Percentiles rank a stretch among this genome's conserved stretches.
These are phyloP conservation scores for Magnaporthales sp. DNA, from an alignment of 2,329 filamentous ascomycete genomes.

Conservation along the genomic window DNA sequence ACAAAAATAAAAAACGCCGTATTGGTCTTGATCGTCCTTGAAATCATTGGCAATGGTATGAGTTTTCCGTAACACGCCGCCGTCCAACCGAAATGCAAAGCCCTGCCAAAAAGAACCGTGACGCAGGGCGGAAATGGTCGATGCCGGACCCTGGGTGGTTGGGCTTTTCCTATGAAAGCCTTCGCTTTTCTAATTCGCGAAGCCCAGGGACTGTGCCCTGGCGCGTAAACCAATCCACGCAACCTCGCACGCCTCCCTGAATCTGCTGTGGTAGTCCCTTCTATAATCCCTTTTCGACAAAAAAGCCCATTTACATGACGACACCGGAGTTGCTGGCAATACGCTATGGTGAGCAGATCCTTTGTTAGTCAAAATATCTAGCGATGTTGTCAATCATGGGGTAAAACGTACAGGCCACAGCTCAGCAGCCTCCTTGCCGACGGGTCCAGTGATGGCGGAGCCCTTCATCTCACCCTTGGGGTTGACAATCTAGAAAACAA, in stretches of 20 bases:
- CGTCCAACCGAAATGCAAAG: conserved; percentile 7
- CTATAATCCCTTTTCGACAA: conserved; percentile 5
- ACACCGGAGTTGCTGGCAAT: conserved; percentile 99
- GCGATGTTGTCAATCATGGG: not conserved
- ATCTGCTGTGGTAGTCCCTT: conserved; percentile 1
- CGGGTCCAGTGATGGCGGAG: conserved; percentile 96
- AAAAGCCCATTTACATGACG: conserved; percentile 75
- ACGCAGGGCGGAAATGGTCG: not conserved
- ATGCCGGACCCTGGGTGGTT: conserved; percentile 1
- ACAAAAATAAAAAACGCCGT: not conserved
- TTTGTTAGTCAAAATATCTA: not conserved
- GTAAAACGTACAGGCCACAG: conserved; percentile 79
- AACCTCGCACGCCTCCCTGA: conserved; percentile 4
- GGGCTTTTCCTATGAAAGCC: conserved; percentile 1
- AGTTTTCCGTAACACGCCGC: conserved; percentile 7
- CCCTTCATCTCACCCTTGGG: conserved; percentile 99
- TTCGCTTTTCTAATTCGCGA: not conserved
- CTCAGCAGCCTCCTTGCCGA: conserved; percentile 99
- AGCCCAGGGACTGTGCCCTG: not conserved
- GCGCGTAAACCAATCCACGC: conserved; percentile 3
- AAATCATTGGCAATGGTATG: conserved; percentile 7
- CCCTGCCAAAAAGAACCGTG: conserved; percentile 9
- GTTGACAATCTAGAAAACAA: conserved; percentile 75
- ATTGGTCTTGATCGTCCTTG: conserved; percentile 5
- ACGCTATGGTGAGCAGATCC: conserved; percentile 51